These are phyloP conservation scores for Jamesozyma piceae DNA, from an alignment of 805 yeast genomes.

Conservation along the genomic window DNA sequence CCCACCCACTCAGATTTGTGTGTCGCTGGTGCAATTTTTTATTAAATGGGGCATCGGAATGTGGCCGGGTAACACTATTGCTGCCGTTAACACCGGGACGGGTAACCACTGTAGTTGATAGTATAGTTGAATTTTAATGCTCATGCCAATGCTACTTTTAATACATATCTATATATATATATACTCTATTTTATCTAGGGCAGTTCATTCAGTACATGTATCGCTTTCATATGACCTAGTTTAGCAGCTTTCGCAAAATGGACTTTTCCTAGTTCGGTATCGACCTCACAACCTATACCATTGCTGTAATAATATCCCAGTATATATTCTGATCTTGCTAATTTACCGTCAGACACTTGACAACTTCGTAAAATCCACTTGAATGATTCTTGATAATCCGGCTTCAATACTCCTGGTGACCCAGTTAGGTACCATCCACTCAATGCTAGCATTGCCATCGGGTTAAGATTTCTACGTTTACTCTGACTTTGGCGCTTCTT, in stretches of 20 bases:
- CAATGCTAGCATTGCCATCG: conserved; percentile 60
- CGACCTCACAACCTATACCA: conserved; percentile 47
- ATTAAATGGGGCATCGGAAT: too few relatives aligned
- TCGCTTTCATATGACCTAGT: conserved; percentile 52
- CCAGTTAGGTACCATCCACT: conserved; percentile 77
- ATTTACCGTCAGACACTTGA: conserved; percentile 41
- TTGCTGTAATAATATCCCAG: conserved; percentile 58
- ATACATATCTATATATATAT: too few relatives aligned
- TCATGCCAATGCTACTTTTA: too few relatives aligned
- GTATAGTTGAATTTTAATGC: too few relatives aligned
- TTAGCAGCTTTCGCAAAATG: conserved; percentile 55
- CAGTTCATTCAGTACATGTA: conserved; percentile 10
- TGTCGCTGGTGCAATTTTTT: too few relatives aligned
- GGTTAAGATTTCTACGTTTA: conserved; percentile 27
- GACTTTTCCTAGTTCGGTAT: conserved; percentile 36
- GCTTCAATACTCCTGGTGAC: conserved; percentile 42
- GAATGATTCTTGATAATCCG: conserved; percentile 56
- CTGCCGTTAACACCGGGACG: too few relatives aligned
- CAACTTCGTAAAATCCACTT: conserved; percentile 51
- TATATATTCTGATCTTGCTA: conserved; percentile 58
- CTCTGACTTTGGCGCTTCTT: conserved; percentile 32
- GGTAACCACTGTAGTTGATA: too few relatives aligned
- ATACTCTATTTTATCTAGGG: too few relatives aligned
- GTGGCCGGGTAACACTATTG: too few relatives aligned
- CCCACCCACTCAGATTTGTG: too few relatives aligned